Conservation (phyloP, 2,329 filamentous ascomycete genomes). For the Ascochyta koolunga region DNA sequence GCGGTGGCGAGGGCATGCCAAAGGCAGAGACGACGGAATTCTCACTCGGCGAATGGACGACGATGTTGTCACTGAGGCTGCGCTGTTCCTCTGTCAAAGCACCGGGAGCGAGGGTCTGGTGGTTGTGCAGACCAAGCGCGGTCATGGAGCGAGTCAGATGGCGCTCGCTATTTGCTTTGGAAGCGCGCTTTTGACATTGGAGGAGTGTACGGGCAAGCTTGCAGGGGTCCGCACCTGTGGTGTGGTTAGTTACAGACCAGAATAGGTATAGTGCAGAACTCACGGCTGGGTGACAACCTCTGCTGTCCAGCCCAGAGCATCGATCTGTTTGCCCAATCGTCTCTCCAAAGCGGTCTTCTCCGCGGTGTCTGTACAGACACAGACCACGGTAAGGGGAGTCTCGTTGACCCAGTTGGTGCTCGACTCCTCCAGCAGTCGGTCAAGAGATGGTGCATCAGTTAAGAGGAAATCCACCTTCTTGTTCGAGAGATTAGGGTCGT, state of each 20-base stretch:
- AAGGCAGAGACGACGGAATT: neutral
- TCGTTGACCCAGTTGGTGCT: conserved; percentile 21
- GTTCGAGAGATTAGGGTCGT: conserved; percentile 19
- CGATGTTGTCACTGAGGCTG: conserved; percentile 29
- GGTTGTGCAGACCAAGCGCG: conserved; percentile 11
- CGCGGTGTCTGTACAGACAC: conserved; percentile 35
- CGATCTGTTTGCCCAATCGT: conserved; percentile 28
- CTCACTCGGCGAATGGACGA: neutral
- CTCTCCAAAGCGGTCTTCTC: conserved; percentile 35
- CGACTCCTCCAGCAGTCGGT: conserved; percentile 24
- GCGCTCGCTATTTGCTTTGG: conserved; percentile 20
- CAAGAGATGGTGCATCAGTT: conserved; percentile 34
- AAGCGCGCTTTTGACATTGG: conserved; percentile 29
- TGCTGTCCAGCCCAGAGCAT: conserved; percentile 32
- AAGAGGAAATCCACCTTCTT: conserved; percentile 31
- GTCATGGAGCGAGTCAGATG: conserved; percentile 27
- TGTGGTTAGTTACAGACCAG: neutral
- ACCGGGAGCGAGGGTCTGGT: conserved; percentile 20
- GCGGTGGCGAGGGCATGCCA: conserved; percentile 19
- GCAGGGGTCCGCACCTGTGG: conserved; percentile 34
- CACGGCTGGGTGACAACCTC: conserved; percentile 39
- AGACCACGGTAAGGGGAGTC: conserved; percentile 31
- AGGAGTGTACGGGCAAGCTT: conserved; percentile 34
- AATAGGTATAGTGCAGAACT: neutral
- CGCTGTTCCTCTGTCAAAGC: conserved; percentile 22